Conservation (phyloP, 2,329 filamentous ascomycete genomes). For the Penicillium oxalicum region DNA sequence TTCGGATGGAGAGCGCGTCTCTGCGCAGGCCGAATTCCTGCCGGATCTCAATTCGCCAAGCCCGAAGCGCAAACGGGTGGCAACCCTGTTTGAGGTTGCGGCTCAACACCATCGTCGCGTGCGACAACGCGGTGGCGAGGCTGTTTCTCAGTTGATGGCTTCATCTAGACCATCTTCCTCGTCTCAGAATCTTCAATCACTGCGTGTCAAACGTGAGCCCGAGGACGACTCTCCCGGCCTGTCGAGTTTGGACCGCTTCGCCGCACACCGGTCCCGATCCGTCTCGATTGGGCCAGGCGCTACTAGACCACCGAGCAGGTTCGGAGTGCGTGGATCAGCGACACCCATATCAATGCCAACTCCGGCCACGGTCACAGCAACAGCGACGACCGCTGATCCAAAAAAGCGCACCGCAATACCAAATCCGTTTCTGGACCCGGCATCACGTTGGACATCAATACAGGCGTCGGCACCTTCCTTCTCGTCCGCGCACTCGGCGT, state of each 20-base stretch:
- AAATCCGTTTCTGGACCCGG: slow-evolving; percentile 22
- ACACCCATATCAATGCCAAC: slow-evolving; percentile 1
- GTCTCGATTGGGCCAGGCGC: slow-evolving; percentile 27
- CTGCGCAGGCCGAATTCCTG: slow-evolving; percentile 31
- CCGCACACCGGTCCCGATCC: slow-evolving; percentile 28
- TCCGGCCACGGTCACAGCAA: not conserved
- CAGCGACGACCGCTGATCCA: slow-evolving; percentile 10
- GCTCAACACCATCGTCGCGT: slow-evolving; percentile 38
- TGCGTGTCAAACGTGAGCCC: slow-evolving; percentile 33
- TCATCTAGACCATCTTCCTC: slow-evolving; percentile 24
- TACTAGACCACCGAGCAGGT: slow-evolving; percentile 16
- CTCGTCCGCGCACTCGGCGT: slow-evolving; percentile 12
- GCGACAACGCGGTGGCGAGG: slow-evolving; percentile 36
- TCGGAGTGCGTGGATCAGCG: slow-evolving; percentile 8
- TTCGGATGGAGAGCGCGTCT: slow-evolving; percentile 6
- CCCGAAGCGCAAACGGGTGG: slow-evolving; percentile 40
- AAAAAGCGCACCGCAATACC: slow-evolving; percentile 21
- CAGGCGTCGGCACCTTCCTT: slow-evolving; percentile 10
- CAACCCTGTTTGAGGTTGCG: slow-evolving; percentile 38
- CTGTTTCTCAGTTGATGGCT: slow-evolving; percentile 38
- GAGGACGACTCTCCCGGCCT: slow-evolving; percentile 25
- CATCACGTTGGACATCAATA: slow-evolving; percentile 6
- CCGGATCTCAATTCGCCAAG: slow-evolving; percentile 35
- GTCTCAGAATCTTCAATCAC: slow-evolving; percentile 26
- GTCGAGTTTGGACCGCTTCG: slow-evolving; percentile 25